Conservation (phyloP, 768 basidiomycete genomes). For the Mycena filopes region DNA sequence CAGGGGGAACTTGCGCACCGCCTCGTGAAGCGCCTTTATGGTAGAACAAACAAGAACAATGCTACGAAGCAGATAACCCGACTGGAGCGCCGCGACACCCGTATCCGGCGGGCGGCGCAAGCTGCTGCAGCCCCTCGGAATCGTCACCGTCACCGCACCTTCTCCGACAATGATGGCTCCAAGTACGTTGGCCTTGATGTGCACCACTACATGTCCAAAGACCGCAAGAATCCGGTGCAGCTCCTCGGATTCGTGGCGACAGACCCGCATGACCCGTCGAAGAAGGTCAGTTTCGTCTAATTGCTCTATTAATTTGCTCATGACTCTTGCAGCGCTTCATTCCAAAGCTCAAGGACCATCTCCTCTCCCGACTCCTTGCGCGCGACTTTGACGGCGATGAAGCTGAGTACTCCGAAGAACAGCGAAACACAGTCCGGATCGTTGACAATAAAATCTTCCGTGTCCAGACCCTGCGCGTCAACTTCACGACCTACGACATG, state of each 20-base stretch:
- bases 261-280: neutral
- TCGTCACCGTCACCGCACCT: neutral
- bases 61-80: slow-evolving; percentile 39
- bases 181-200: neutral
- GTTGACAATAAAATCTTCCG: slow-evolving; percentile 41
- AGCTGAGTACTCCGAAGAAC: slow-evolving; percentile 30
- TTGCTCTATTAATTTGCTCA: neutral
- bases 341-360: slow-evolving; percentile 26
- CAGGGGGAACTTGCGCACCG: neutral
- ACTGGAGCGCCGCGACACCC: slow-evolving; percentile 27
- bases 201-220: neutral
- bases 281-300: neutral
- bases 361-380: slow-evolving; percentile 40
- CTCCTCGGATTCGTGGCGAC: neutral
- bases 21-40: neutral
- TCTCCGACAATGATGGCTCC: neutral
- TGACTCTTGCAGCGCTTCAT: too few relatives aligned
- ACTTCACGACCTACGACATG: slow-evolving; percentile 59
- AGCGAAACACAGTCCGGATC: slow-evolving; percentile 34
- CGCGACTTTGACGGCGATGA: slow-evolving; percentile 32
- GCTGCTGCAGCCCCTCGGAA: slow-evolving; percentile 27
- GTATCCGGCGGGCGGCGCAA: neutral
- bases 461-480: slow-evolving; percentile 46
- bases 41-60: slow-evolving; percentile 41
- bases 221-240: neutral